Percentiles rank a stretch among this genome's conserved stretches.
phyloP scores from a whole-genome alignment of 441 rosid species.

The Metrosideros polymorpha region DNA sequence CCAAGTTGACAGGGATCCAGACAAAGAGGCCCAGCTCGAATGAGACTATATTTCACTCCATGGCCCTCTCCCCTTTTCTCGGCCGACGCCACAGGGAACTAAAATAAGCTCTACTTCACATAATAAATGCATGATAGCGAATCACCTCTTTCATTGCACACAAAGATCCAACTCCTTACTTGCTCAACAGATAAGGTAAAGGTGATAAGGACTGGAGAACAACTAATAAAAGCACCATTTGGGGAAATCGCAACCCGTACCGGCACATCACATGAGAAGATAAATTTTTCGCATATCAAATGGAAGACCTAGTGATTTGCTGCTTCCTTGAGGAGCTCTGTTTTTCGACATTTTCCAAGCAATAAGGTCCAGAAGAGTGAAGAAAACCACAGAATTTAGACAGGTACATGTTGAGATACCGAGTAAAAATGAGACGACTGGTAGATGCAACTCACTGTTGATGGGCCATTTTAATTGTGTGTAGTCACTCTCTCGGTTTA shows the following conservation, averaged over 20 bases:
- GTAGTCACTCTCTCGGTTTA: not conserved
- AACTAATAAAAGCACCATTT: not conserved
- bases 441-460: not conserved
- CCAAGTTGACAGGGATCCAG: too few relatives aligned
- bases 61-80: not conserved
- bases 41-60: not conserved
- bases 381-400: not conserved
- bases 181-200: not conserved
- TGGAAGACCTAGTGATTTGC: not conserved
- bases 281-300: not conserved
- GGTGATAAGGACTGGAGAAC: not conserved
- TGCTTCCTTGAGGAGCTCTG: not conserved
- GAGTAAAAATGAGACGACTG: not conserved
- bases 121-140: not conserved
- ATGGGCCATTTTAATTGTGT: not conserved
- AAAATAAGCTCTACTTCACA: not conserved
- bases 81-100: not conserved
- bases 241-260: not conserved
- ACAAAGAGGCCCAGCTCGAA: not conserved
- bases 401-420: not conserved
- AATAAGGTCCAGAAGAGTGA: not conserved
- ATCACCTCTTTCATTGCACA: too few relatives aligned
- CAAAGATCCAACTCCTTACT: too few relatives aligned
- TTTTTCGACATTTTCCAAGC: not conserved
- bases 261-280: not conserved